Conservation (phyloP, 139 green algal genomes). For the Picochlorum costavermella region DNA sequence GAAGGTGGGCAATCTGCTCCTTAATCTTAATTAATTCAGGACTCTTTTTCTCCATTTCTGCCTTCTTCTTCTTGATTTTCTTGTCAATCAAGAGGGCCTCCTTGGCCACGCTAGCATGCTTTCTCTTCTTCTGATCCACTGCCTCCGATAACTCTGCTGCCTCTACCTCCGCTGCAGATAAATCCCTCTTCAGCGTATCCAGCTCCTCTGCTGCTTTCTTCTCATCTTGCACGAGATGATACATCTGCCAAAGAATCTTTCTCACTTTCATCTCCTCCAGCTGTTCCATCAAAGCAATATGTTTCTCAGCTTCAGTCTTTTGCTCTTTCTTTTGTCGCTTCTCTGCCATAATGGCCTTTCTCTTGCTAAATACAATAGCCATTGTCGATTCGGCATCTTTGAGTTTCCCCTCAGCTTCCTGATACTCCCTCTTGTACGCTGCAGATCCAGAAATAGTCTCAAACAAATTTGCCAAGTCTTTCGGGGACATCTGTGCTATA, state of each 20-base stretch:
- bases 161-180: slow-evolving; percentile 15
- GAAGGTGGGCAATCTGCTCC: slow-evolving; percentile 46
- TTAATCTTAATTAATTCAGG: slow-evolving; percentile 46
- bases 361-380: slow-evolving; percentile 59
- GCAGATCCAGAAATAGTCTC: slow-evolving; percentile 81
- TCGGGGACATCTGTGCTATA: slow-evolving; percentile 70
- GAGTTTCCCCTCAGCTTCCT: slow-evolving; percentile 44
- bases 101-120: slow-evolving; percentile 44
- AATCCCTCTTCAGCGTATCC: slow-evolving; percentile 9
- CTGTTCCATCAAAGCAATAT: slow-evolving; percentile 60
- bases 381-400: slow-evolving; percentile 55
- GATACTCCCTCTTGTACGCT: slow-evolving; percentile 57
- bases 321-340: slow-evolving; percentile 90
- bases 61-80: slow-evolving; percentile 57
- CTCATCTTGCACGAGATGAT: slow-evolving; percentile 48
- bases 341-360: slow-evolving; percentile 64
- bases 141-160: slow-evolving; percentile 18
- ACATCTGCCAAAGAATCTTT: slow-evolving; percentile 74
- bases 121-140: slow-evolving; percentile 35
- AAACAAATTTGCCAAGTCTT: slow-evolving; percentile 79
- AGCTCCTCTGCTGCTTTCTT: slow-evolving; percentile 17
- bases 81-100: slow-evolving; percentile 60
- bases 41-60: slow-evolving; percentile 57
- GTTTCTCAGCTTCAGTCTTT: slow-evolving; percentile 92
- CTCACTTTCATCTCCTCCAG: slow-evolving; percentile 46